Conservation (phyloP, 148 eudicot genomes). For the Chenopodium quinoa region DNA sequence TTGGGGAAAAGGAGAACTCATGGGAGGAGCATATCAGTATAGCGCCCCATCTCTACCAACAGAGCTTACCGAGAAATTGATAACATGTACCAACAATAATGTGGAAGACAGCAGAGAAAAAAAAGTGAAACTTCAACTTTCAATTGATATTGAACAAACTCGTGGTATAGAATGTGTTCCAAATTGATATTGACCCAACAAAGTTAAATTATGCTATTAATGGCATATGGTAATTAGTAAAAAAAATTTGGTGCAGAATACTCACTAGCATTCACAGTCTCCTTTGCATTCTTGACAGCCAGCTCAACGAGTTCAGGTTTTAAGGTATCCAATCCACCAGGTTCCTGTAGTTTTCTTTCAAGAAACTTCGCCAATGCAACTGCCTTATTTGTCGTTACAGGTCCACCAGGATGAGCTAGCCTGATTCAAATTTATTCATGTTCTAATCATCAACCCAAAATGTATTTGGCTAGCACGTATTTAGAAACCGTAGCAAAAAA, state of each 20-base stretch:
- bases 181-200: neutral
- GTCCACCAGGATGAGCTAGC: slow-evolving; percentile 92
- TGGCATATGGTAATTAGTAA: neutral
- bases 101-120: too few relatives aligned
- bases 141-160: neutral
- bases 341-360: slow-evolving; percentile 84
- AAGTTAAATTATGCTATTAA: neutral
- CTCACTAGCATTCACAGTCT: slow-evolving; percentile 69
- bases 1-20: neutral
- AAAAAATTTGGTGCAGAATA: slow-evolving; percentile 1
- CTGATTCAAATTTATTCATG: slow-evolving; percentile 31
- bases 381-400: slow-evolving; percentile 85
- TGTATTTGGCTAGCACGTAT: too few relatives aligned
- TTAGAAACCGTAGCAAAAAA: neutral
- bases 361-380: slow-evolving; percentile 84
- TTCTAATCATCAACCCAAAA: neutral
- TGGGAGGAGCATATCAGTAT: neutral
- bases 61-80: neutral
- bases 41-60: neutral
- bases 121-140: too few relatives aligned
- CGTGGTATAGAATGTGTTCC: neutral
- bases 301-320: slow-evolving; percentile 66
- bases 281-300: slow-evolving; percentile 89
- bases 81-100: neutral
- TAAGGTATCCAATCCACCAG: slow-evolving; percentile 71